Evolutionary conservation across 257 asterid species (phyloP), one percentile per base, ranked within the genome.

Genomic region (Knoxia roxburghii): DNA sequence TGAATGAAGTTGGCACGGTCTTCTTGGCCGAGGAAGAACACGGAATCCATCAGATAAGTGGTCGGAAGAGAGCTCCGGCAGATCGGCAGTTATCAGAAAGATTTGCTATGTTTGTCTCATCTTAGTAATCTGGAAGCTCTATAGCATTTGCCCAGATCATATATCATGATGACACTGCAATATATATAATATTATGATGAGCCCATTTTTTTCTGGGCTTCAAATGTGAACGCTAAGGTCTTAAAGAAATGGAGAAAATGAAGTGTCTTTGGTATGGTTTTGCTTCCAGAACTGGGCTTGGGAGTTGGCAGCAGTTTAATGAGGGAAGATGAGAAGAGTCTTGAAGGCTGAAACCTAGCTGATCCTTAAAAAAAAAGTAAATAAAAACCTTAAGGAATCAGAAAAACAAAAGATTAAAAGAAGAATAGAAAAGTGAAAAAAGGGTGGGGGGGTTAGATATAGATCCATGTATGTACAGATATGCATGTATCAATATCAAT

Each of bases 1-100:
- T 69, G 80, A 37, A 92, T 83, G 51, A 84, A 79, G 61, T 69
- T 67, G 17, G 87, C 27, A 1, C 95, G 84, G 0, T 85, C 93
- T 52, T 69, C 85, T 41, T 83, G 86, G 8, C 72, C 80, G 4
- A 83, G 88, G 64, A 53, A 76, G 71, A 90, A 88, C 20, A 90
- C 63, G 53, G 88, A 78, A 64, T 86, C 96, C 87, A 89, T 84
- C 33, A 35, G 43, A n/a, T 26, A n/a, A n/a, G n/a, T 39, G 15
- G 27, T 21, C 33, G 9, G 15, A 26, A 26, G 54, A 0, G n/a
- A n/a, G n/a, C n/a, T n/a, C n/a, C n/a, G n/a, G n/a, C n/a, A n/a
- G n/a, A n/a, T n/a, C n/a, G n/a, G n/a, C n/a, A n/a, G n/a, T n/a
- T n/a, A n/a, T n/a, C n/a, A n/a, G n/a, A n/a, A n/a, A n/a, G 60